These are phyloP conservation scores for Microcyclospora pomicola DNA, from an alignment of 2,329 filamentous ascomycete genomes.

Conservation along the genomic window DNA sequence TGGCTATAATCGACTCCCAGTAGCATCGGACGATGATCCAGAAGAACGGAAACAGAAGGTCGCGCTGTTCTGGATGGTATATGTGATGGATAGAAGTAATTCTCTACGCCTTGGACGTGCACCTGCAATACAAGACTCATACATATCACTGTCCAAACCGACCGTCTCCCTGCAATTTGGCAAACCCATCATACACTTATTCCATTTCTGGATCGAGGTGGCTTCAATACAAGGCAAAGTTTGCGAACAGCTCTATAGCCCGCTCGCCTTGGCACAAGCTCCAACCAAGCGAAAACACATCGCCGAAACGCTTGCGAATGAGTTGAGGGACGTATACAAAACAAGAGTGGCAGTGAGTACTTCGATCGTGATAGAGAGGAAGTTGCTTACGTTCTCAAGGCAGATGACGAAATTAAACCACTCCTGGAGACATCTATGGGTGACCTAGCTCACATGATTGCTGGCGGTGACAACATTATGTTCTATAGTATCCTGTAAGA, in stretches of 20 bases:
- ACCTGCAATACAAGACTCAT: slow-evolving; percentile 44
- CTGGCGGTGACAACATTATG: slow-evolving; percentile 4
- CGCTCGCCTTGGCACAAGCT: slow-evolving; percentile 1
- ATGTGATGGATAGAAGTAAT: slow-evolving; percentile 45
- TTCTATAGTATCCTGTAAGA: slow-evolving; percentile 7
- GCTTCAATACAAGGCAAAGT: slow-evolving; percentile 45
- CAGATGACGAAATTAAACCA: too few relatives aligned
- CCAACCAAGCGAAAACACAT: neutral
- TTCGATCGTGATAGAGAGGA: slow-evolving; percentile 1
- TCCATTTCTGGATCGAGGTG: slow-evolving; percentile 41
- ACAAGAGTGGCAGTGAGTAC: neutral
- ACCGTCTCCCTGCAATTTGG: slow-evolving; percentile 4
- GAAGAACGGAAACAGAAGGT: slow-evolving; percentile 19
- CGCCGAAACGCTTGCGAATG: neutral
- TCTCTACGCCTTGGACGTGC: slow-evolving; percentile 44
- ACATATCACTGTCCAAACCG: slow-evolving; percentile 38
- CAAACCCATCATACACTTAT: slow-evolving; percentile 34
- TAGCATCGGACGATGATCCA: slow-evolving; percentile 4
- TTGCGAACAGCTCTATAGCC: slow-evolving; percentile 4
- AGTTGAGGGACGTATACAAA: neutral
- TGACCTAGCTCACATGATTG: too few relatives aligned
- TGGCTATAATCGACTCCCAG: slow-evolving; percentile 11
- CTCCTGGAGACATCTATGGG: too few relatives aligned
- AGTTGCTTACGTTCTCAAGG: too few relatives aligned
- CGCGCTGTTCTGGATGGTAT: slow-evolving; percentile 45